These are phyloP conservation scores for Cucumis hystrix DNA, from an alignment of 306 rosid species.

Conservation along the genomic window DNA sequence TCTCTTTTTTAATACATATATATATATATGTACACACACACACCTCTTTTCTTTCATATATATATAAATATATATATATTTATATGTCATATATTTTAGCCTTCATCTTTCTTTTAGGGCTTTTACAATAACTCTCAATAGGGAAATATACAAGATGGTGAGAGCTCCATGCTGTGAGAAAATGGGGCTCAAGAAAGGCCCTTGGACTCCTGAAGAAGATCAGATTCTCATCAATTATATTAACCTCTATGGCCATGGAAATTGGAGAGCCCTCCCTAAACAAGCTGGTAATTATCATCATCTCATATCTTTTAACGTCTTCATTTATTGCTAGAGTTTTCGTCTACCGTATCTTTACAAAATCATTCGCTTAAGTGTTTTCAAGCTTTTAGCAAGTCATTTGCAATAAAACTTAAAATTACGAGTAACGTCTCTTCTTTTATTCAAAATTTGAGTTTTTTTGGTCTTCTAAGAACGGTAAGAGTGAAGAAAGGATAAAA, in stretches of 20 bases:
- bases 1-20: background rate
- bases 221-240: conserved; percentile 48
- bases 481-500: too few species aligned
- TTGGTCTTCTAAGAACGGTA: too few species aligned
- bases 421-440: too few species aligned
- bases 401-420: too few species aligned
- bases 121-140: background rate
- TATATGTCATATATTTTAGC: background rate
- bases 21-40: background rate
- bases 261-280: conserved; percentile 94
- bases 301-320: too few species aligned
- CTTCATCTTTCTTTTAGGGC: background rate
- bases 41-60: background rate
- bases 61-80: background rate
- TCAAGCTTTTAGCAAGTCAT: too few species aligned
- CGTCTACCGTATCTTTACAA: too few species aligned
- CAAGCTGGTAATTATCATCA: conserved; percentile 36
- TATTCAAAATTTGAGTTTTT: too few species aligned
- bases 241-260: conserved; percentile 47
- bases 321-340: too few species aligned
- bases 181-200: conserved; percentile 93
- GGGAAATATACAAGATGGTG: conserved; percentile 25
- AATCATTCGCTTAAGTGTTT: too few species aligned
- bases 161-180: conserved; percentile 91
- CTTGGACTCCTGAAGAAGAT: conserved; percentile 82